phyloP scores from a whole-genome alignment of 108 stramenopile species.

The Cyclostephanos tholiformis region DNA sequence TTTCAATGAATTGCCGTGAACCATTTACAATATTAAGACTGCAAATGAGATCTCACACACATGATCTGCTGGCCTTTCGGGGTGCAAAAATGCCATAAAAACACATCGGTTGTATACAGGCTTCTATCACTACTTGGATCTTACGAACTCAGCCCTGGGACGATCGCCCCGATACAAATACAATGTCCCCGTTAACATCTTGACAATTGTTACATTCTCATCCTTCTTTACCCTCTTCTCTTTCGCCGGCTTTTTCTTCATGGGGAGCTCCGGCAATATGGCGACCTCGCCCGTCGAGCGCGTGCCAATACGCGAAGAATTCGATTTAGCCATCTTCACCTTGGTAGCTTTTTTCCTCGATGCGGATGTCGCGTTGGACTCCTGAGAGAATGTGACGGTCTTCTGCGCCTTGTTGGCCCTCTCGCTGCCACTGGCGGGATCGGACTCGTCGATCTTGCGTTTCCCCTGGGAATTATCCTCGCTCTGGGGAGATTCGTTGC shows the following conservation, averaged over 20 bases:
- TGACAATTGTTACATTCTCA: slow-evolving; percentile 56
- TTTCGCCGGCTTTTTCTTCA: slow-evolving; percentile 23
- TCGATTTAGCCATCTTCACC: not conserved
- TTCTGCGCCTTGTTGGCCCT: slow-evolving; percentile 26
- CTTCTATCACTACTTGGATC: slow-evolving; percentile 39
- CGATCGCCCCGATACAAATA: slow-evolving; percentile 70
- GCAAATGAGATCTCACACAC: not conserved
- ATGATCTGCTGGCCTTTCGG: not conserved
- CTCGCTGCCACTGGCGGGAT: slow-evolving; percentile 17
- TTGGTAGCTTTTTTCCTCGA: slow-evolving; percentile 19
- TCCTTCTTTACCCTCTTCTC: slow-evolving; percentile 44
- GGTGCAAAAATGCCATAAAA: not conserved
- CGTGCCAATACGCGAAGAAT: slow-evolving; percentile 21
- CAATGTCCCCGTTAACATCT: slow-evolving; percentile 66
- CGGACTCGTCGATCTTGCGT: slow-evolving; percentile 34
- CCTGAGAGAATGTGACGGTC: slow-evolving; percentile 49
- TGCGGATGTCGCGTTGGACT: slow-evolving; percentile 22
- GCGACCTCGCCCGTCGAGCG: slow-evolving; percentile 25
- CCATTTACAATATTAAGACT: not conserved
- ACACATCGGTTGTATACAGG: not conserved
- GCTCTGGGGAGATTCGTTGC: slow-evolving; percentile 13
- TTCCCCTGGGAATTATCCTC: slow-evolving; percentile 26
- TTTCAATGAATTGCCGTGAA: not conserved
- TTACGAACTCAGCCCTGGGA: slow-evolving; percentile 66
- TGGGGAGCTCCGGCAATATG: slow-evolving; percentile 19